Evolutionary conservation across 1,139 yeast species (phyloP).

Genomic region (Suhomyces coccinellae): DNA sequence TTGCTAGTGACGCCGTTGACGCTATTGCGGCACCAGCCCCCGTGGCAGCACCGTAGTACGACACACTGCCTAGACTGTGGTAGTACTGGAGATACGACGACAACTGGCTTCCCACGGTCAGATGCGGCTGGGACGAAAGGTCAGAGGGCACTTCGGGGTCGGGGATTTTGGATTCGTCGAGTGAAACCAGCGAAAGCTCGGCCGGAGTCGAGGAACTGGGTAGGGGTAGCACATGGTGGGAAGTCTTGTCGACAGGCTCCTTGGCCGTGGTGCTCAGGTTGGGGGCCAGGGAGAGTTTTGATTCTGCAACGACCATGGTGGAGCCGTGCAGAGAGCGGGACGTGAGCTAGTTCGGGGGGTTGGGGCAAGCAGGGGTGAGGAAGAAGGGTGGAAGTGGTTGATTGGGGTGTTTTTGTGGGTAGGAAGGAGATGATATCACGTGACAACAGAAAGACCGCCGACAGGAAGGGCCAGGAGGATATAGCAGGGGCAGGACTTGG

Average conservation of each 20-base stretch:
- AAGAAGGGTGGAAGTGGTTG: not conserved
- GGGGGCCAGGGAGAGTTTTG: not conserved
- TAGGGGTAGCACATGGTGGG: not conserved
- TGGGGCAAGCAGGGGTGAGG: not conserved
- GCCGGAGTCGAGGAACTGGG: not conserved
- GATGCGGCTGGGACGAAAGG: constrained; percentile 3
- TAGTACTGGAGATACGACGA: constrained; percentile 13
- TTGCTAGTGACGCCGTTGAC: not conserved
- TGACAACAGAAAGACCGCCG: no score
- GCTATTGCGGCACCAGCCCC: not conserved
- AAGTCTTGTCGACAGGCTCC: not conserved
- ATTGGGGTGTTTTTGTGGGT: not conserved
- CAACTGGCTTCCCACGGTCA: constrained; percentile 11
- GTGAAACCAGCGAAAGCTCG: not conserved
- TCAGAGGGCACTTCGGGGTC: not conserved
- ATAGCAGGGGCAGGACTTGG: no score
- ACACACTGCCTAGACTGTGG: constrained; percentile 7
- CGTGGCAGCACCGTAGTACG: not conserved
- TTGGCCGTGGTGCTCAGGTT: not conserved
- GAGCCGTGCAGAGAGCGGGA: not conserved
- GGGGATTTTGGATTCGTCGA: constrained; percentile 3
- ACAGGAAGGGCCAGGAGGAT: no score
- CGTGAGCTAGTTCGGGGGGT: no score
- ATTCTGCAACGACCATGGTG: constrained; percentile 3
- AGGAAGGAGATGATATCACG: no score